Evolutionary conservation across 257 asterid genomes (phyloP), one percentile per base, ranked within the genome.

Genomic region (Mentha longifolia): DNA sequence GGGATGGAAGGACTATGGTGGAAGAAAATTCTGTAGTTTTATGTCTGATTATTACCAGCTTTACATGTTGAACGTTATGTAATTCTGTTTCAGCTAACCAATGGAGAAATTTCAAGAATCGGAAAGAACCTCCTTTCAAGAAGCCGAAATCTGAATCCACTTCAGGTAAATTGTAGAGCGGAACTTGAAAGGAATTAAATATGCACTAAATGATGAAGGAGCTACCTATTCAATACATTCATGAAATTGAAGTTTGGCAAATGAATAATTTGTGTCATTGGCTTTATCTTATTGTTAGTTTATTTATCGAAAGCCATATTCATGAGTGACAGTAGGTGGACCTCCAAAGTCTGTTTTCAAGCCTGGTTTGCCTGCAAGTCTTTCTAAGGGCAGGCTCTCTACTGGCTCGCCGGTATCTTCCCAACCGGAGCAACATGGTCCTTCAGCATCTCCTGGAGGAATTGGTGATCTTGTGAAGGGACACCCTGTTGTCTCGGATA

Each of bases 111-210:
- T 82, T 79, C 78, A 89, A 88, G 81, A 76, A 81, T 70, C 83
- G 85, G 80, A 86, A 85, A 78, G 96, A 87, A 74, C 89, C 97
- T 71, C 98, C 96, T 74, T 81, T 68, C 80, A 91, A 87, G 80
- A 92, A 89, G 88, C 81, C 81, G 33, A 92, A 85, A 82, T 67
- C 82, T 54, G 97, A 92, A 59, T 83, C 85, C 57, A 76, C 89
- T 78, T 57, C 87, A 83, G 99, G 99, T 94, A 80, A 77, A 75
- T 76, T 72, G 71, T 33, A 75, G 73, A 66, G 41, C 73, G 52
- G 37, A 54, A 39, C 14, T 79, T 65, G 55, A 42, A 20, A 20
- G 9, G 1, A 42, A 57, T 65, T 33, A 20, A 43, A 31, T 52
- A 49, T 72, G 69, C 20, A 30, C 9, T 52, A 13, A 25, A 55